Evolutionary conservation across 805 yeast species (phyloP), one percentile per base, ranked within the genome.

Genomic region (Candida maesae): DNA sequence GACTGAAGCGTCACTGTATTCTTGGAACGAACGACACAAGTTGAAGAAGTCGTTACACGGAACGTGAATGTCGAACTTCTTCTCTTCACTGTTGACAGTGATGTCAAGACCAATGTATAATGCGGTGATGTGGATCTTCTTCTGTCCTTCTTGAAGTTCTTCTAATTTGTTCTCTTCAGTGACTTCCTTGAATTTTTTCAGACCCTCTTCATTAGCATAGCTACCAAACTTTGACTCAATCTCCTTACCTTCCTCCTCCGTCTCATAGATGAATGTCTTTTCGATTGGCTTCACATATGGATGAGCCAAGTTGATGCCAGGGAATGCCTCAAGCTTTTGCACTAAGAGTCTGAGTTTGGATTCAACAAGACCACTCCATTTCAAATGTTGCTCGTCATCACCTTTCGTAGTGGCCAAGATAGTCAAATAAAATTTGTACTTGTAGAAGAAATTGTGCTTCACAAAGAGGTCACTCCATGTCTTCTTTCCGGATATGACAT

Each of bases 351-450:
- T 76, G 33, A 91, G 61, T 63, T 84, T 87, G 53, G 95, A 81
- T 62, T 93, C 98, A 10, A 93, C 91, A 68, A 91, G 69, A 9
- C 99, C 98, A 50, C 87, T 79, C 95, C 95, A 93, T 53, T 84
- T 84, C 42, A 81, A 64, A 55, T 91, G 96, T 41, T 89, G 89
- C 58, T 89, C 98, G 42, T 77, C 76, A 1, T 75, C 65, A 7
- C 83, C 84, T 46, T 68, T 73, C 0, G 97, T 84, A 2, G 85
- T 79, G 0, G 89, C 91, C 41, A 85, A 79, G 3, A 91, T 71
- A 24, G 93, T 84, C 40, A 93, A 63, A 59, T 93, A 93, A 62
- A 87, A 87, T 60, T 88, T 91, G 66, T 93, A 91, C 46, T 73
- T 74, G 59, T 70, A 75, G 65, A 93, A 93, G 58, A 88, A 93